Evolutionary conservation across 2,329 filamentous ascomycete species (phyloP), one percentile per base, ranked within the genome.

Genomic region (Septoria linicola): DNA sequence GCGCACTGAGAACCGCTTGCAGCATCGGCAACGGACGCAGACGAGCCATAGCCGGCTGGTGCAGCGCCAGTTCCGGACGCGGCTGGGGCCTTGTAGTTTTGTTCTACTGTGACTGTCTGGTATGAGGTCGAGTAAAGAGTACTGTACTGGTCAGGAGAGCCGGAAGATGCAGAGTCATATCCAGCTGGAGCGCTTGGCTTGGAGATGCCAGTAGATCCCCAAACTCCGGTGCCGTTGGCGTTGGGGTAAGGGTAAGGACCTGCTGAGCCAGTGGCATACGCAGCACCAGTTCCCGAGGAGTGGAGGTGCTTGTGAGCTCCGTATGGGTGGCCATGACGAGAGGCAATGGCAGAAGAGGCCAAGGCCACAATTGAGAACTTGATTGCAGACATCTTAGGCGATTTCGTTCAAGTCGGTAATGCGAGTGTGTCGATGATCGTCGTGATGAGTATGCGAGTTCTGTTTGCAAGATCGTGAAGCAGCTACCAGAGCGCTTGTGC

Each of bases 321-420:
- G 49, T 60, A 47, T 45, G 48, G 49, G 10, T 53, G 51, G 19
- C 64, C 46, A 25, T 41, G 44, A 16, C 44, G 25, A 34, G 48
- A 30, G 57, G 68, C 68, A 35, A 73, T 67, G 47, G 68, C 58
- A 45, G 72, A 72, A 16, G 71, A 64, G 51, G 67, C 66, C 53
- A 76, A 65, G 43, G 72, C 70, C 69, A 76, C 62, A 53, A 75
- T 64, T 55, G 67, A 68, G 58, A 76, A 60, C 59, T 71, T 63
- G 65, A 63, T 55, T 20, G 64, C 62, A 55, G 64, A 66, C 68
- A 70, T 70, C 55, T 51, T 63, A 53, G 43, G 48, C 41, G 64
- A 65, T 67, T 69, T 70, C 56, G 51, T 63, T 52, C 48, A 40
- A 53, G 46, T 57, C 52, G 49, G 45, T 37, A 41, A 48, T 40